phyloP scores from a whole-genome alignment of 2,329 filamentous ascomycete genomes.

The Cladorrhinum sp. region DNA sequence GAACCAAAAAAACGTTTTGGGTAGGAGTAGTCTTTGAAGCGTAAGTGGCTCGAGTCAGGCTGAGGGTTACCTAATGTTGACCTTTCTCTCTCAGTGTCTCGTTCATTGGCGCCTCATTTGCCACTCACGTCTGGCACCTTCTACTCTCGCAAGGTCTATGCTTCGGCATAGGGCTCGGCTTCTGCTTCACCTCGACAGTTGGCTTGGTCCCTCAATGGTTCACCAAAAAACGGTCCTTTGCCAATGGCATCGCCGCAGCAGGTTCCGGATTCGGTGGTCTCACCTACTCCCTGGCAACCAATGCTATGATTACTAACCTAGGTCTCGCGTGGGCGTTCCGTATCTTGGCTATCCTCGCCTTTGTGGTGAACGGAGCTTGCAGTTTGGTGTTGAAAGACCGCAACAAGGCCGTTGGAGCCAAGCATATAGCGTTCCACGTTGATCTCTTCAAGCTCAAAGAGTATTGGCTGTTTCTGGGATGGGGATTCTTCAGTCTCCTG shows the following conservation, averaged over 20 bases:
- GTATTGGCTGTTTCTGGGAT: slow-evolving; percentile 63
- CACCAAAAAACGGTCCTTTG: slow-evolving; percentile 62
- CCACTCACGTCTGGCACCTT: slow-evolving; percentile 68
- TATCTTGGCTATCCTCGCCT: slow-evolving; percentile 61
- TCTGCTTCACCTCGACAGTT: slow-evolving; percentile 68
- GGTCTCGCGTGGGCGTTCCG: slow-evolving; percentile 66
- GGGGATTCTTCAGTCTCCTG: slow-evolving; percentile 69
- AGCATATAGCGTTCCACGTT: slow-evolving; percentile 64
- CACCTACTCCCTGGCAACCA: slow-evolving; percentile 63
- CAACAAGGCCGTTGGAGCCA: slow-evolving; percentile 67
- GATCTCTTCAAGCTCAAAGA: slow-evolving; percentile 59
- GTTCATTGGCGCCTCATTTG: slow-evolving; percentile 69
- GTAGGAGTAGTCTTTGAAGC: slow-evolving; percentile 64
- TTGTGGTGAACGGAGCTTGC: slow-evolving; percentile 61
- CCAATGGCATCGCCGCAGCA: slow-evolving; percentile 65
- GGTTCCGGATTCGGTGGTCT: slow-evolving; percentile 75
- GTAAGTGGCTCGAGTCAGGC: too few species aligned
- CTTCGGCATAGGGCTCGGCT: slow-evolving; percentile 77
- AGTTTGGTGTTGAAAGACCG: slow-evolving; percentile 65
- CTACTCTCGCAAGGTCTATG: slow-evolving; percentile 71
- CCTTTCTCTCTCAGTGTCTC: slow-evolving; percentile 39
- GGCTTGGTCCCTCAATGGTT: slow-evolving; percentile 75
- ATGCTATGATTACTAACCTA: slow-evolving; percentile 64
- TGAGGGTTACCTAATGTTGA: not conserved
- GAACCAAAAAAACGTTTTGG: slow-evolving; percentile 62